Percentiles rank a stretch among this genome's conserved stretches.
phyloP scores from a whole-genome alignment of 1,139 yeast genomes.

The Scheffersomyces parashehatae region DNA sequence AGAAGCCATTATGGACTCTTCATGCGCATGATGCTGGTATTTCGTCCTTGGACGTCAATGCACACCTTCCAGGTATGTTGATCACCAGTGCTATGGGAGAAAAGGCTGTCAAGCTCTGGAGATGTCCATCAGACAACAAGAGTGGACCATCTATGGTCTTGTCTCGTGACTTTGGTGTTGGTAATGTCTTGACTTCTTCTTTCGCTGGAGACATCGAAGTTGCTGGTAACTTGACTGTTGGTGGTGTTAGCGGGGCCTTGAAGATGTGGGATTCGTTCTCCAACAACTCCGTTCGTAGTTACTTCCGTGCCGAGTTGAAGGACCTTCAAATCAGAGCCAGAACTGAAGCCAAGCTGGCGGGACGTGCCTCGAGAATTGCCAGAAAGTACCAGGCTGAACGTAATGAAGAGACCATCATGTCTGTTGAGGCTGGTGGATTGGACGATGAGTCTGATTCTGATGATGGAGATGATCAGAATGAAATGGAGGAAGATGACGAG shows the following conservation, averaged over 20 bases:
- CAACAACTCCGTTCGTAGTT: slow-evolving; percentile 72
- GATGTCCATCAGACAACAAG: slow-evolving; percentile 46
- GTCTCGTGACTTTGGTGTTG: slow-evolving; percentile 91
- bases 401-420: slow-evolving; percentile 55
- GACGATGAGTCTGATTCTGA: slow-evolving; percentile 62
- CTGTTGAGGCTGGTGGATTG: slow-evolving; percentile 59
- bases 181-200: slow-evolving; percentile 80
- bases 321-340: slow-evolving; percentile 57
- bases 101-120: slow-evolving; percentile 86
- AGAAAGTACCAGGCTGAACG: slow-evolving; percentile 59
- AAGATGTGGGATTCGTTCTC: slow-evolving; percentile 93
- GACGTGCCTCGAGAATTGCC: slow-evolving; percentile 71
- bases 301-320: slow-evolving; percentile 61
- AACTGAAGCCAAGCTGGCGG: slow-evolving; percentile 52
- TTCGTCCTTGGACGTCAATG: slow-evolving; percentile 74
- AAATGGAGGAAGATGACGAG: slow-evolving; percentile 15
- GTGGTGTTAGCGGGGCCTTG: slow-evolving; percentile 83
- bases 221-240: slow-evolving; percentile 80
- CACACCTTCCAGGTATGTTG: slow-evolving; percentile 69
- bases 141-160: slow-evolving; percentile 85
- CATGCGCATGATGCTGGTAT: slow-evolving; percentile 97
- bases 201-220: slow-evolving; percentile 90
- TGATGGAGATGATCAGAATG: slow-evolving; percentile 40
- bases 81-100: slow-evolving; percentile 93
- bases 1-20: slow-evolving; percentile 85